Conservation (phyloP, 768 basidiomycete genomes). For the Plicaturopsis crispa region DNA sequence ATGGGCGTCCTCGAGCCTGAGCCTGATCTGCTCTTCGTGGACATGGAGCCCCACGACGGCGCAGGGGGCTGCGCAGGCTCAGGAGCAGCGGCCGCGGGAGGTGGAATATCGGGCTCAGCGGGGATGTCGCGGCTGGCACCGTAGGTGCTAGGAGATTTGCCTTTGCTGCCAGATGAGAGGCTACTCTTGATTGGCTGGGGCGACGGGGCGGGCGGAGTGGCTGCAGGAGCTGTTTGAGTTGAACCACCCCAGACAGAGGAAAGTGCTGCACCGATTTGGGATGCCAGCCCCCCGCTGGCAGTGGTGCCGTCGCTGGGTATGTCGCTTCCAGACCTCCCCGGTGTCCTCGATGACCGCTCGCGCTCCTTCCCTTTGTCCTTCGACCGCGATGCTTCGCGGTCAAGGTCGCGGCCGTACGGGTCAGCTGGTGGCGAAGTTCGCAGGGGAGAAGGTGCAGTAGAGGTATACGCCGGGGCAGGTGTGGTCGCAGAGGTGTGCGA, state of each 20-base stretch:
- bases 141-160: no score
- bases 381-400: not conserved
- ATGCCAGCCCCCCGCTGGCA: not conserved
- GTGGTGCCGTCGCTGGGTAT: not conserved
- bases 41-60: no score
- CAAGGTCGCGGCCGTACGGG: not conserved
- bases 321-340: not conserved
- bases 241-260: not conserved
- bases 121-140: no score
- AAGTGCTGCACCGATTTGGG: not conserved
- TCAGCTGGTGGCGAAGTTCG: not conserved
- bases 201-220: not conserved
- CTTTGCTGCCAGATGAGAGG: no score
- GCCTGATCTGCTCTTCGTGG: no score
- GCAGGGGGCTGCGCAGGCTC: no score
- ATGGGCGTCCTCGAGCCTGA: no score
- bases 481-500: not conserved
- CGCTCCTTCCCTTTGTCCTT: not conserved
- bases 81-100: no score
- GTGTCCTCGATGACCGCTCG: not conserved
- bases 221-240: not conserved
- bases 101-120: no score
- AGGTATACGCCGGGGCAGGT: no score
- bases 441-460: no score
- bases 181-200: not conserved